A percentile compares a stretch with the other conserved stretches of the same genome.
phyloP scores from a whole-genome alignment of 176 grass and related monocot species.

The Zoysia pacifica region DNA sequence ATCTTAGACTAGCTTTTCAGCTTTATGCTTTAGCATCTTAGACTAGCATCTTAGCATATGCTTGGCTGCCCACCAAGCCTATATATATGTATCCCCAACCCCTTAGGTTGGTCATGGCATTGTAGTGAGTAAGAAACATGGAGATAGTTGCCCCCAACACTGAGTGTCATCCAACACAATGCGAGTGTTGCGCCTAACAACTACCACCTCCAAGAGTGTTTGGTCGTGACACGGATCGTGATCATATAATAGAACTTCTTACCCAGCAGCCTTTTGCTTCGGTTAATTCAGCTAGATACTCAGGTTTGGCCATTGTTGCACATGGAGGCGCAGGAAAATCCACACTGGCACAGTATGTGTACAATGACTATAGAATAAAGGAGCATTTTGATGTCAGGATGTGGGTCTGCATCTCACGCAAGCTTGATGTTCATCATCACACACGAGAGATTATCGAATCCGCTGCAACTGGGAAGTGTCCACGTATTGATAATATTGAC shows the following conservation, averaged over 20 bases:
- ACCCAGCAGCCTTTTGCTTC: no score
- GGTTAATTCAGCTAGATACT: not conserved
- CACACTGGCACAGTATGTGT: constrained; percentile 6
- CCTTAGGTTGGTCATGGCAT: no score
- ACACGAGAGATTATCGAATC: constrained; percentile 26
- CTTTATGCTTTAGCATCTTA: no score
- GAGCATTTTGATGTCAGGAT: constrained; percentile 27
- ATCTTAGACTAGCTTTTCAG: no score
- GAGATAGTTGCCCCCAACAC: no score
- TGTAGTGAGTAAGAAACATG: no score
- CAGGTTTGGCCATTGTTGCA: constrained; percentile 10
- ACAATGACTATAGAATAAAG: not conserved
- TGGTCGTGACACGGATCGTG: constrained; percentile 7
- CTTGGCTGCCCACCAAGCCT: no score
- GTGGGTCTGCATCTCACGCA: constrained; percentile 32
- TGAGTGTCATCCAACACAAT: no score
- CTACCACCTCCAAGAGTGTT: not conserved
- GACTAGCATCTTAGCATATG: no score
- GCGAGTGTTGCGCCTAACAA: no score
- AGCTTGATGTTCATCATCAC: not conserved
- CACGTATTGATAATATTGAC: not conserved
- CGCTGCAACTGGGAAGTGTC: not conserved
- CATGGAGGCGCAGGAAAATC: not conserved
- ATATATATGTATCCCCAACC: no score
- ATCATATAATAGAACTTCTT: constrained; percentile 14